Percentiles rank a stretch among this genome's conserved stretches.
Conservation (phyloP, 2,329 filamentous ascomycete species). For the Verticillium alfalfae region DNA sequence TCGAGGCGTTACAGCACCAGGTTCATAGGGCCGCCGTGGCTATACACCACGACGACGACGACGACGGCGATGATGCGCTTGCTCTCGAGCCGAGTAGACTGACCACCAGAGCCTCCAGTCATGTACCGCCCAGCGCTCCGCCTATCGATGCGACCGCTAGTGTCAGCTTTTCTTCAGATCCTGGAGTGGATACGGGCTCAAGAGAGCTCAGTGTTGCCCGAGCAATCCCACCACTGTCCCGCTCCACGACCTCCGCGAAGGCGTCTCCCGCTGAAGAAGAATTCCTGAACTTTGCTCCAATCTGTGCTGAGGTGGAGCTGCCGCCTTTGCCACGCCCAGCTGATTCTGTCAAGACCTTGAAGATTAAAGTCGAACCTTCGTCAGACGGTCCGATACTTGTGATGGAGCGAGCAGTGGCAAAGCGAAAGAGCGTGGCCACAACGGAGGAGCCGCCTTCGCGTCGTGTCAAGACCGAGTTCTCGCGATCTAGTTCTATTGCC, state of each 20-base stretch:
- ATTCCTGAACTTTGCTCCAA: not conserved
- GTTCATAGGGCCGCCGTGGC: constrained; percentile 27
- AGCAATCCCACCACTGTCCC: not conserved
- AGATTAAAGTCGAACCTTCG: constrained; percentile 44
- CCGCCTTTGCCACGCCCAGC: constrained; percentile 18
- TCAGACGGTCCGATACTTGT: constrained; percentile 48
- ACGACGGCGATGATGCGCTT: not conserved
- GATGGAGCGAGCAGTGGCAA: constrained; percentile 42
- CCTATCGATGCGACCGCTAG: not conserved
- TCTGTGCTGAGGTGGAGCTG: constrained; percentile 11
- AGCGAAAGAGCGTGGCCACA: constrained; percentile 30
- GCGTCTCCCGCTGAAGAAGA: not conserved
- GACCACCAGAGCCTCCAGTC: not conserved
- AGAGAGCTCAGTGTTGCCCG: not conserved
- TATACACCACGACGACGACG: not conserved
- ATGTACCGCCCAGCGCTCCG: not conserved
- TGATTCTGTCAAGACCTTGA: not conserved
- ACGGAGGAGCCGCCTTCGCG: constrained; percentile 15
- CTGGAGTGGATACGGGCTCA: not conserved
- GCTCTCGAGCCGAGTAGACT: constrained; percentile 11
- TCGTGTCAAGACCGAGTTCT: constrained; percentile 37
- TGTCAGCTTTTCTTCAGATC: constrained; percentile 8
- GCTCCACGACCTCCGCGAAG: not conserved
- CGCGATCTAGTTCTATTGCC: constrained; percentile 18
- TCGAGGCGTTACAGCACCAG: constrained; percentile 25